Evolutionary conservation across 345 rosid species (phyloP), one percentile per base, ranked within the genome.

Genomic region (Hevea brasiliensis): DNA sequence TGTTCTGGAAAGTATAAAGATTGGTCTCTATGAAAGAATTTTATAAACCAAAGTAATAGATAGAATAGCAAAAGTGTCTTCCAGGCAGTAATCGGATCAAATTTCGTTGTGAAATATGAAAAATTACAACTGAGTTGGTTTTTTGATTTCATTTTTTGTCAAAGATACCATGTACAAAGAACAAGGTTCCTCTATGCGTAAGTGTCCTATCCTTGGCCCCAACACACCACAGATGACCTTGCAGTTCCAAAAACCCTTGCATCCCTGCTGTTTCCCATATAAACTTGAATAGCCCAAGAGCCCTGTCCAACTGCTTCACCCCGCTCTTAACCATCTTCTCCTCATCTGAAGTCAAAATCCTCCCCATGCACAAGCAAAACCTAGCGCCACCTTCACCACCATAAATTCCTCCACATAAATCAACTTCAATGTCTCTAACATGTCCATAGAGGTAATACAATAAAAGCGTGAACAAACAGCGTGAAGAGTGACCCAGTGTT

Each of bases 191-290:
- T 62, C 84, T 83, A 47, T 84, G 87, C 0, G 73, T 54, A 20
- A 89, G 23, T 1, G 74, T 58, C 77, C 78, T 84, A 57, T 82
- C 90, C 75, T 82, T 81, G 3, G 83, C 85, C 29, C 88, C 91
- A 64, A 82, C 77, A 76, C 89, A 88, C 90, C 89, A 91, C 29
- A 89, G 73, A 73, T 89, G 97, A 6, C 97, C 96, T 74, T 85
- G 86, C 63, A 87, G 68, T 77, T 83, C 85, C 72, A 90, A 78
- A 45, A 29, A 71, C 40, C 85, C 97, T 62, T 89, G 82, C 92
- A 79, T 84, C 62, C 85, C 91, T 47, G 97, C 91, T 20, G 85
- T 86, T 72, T 90, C 89, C 97, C 92, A 90, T 23, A 90, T 82
- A 83, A 89, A 90, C 76, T 78, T 86, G 72, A 81, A 88, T 9